Conservation (phyloP, 176 grass and related monocot species). For the Lolium multiflorum region DNA sequence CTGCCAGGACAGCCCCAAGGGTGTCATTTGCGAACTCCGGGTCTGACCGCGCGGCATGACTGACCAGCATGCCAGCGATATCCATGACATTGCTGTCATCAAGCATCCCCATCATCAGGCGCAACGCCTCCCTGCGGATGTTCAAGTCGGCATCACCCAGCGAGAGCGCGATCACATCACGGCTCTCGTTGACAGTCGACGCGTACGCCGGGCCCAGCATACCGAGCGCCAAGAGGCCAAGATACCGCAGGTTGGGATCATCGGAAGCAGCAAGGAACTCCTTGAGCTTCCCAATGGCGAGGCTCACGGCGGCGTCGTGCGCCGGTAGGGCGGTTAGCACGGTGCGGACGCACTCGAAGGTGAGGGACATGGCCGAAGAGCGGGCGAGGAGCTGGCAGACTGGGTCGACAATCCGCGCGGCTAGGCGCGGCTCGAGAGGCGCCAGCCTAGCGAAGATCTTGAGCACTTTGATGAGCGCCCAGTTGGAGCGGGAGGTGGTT, state of each 20-base stretch:
- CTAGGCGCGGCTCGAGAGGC: conserved; percentile 74
- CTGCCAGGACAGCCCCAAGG: conserved; percentile 63
- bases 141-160: conserved; percentile 75
- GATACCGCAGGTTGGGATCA: conserved; percentile 92
- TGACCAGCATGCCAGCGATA: conserved; percentile 63
- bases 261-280: conserved; percentile 69
- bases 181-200: conserved; percentile 58
- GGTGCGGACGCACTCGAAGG: conserved; percentile 82
- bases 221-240: conserved; percentile 73
- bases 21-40: conserved; percentile 82
- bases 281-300: conserved; percentile 77
- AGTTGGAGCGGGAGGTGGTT: conserved; percentile 74
- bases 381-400: conserved; percentile 71
- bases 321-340: conserved; percentile 62
- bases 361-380: conserved; percentile 74
- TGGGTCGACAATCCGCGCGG: conserved; percentile 68
- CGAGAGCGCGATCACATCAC: conserved; percentile 52
- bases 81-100: conserved; percentile 58
- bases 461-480: conserved; percentile 92
- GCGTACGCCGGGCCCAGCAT: conserved; percentile 64
- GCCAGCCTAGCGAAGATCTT: conserved; percentile 84
- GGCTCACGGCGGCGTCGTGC: conserved; percentile 57
- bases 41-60: conserved; percentile 70
- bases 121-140: conserved; percentile 65
- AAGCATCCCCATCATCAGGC: conserved; percentile 70